Conservation (phyloP, 257 asterid genomes). For the Henckelia pumila region DNA sequence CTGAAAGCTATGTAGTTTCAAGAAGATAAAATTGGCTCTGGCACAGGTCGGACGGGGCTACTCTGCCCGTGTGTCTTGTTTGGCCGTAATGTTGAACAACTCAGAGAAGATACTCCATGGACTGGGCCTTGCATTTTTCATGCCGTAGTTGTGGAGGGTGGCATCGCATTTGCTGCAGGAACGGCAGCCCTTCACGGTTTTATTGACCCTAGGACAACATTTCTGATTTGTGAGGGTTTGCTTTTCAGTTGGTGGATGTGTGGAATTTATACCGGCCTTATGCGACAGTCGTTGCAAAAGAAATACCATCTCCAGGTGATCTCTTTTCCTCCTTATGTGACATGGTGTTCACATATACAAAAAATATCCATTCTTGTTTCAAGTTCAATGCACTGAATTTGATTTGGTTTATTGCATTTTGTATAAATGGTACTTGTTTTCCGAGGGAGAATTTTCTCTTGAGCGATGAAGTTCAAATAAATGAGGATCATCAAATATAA, state of each 20-base stretch:
- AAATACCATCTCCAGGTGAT: conserved; percentile 97
- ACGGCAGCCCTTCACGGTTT: conserved; percentile 71
- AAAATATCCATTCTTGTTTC: not conserved
- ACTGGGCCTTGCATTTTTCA: conserved; percentile 87
- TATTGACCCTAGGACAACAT: conserved; percentile 78
- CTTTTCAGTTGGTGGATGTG: conserved; percentile 99
- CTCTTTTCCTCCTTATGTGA: conserved; percentile 8
- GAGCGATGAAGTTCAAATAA: no score
- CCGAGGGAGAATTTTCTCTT: not conserved
- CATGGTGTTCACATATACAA: no score
- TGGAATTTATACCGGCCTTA: conserved; percentile 89
- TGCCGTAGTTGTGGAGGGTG: conserved; percentile 88
- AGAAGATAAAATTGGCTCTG: conserved; percentile 13
- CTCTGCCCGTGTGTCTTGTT: conserved; percentile 94
- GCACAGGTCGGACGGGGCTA: conserved; percentile 78
- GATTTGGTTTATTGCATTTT: not conserved
- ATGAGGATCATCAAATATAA: no score
- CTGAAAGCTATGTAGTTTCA: not conserved
- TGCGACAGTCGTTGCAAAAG: conserved; percentile 81
- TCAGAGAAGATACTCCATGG: conserved; percentile 91
- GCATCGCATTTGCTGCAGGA: conserved; percentile 71
- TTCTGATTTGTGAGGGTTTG: conserved; percentile 82
- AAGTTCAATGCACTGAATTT: not conserved
- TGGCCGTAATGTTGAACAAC: conserved; percentile 76
- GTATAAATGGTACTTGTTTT: not conserved